A percentile compares a stretch with the other conserved stretches of the same genome.
phyloP scores from a whole-genome alignment of 257 asterid genomes.

The Przewalskia tangutica region DNA sequence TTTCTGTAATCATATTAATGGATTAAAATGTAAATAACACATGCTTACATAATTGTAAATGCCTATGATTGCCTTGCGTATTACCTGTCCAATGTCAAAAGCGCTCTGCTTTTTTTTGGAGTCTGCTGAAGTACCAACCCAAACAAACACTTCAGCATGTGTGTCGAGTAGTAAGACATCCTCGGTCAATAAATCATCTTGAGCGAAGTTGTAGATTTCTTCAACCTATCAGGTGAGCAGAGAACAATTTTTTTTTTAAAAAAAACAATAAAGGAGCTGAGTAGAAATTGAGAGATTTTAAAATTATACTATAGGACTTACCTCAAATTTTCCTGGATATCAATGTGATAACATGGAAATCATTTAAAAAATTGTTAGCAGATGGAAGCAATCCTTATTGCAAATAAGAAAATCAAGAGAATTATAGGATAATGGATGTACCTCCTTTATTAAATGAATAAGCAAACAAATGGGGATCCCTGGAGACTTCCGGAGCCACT shows the following conservation, averaged over 20 bases:
- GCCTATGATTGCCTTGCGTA: not conserved
- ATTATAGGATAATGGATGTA: constrained; percentile 8
- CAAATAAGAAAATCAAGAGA: not conserved
- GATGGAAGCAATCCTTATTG: not conserved
- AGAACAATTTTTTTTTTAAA: too few relatives aligned
- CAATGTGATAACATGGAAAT: constrained; percentile 17
- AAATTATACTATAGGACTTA: constrained; percentile 11
- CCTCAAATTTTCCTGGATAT: constrained; percentile 90
- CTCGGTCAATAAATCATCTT: constrained; percentile 96
- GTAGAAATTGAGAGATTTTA: not conserved
- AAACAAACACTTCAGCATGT: constrained; percentile 85
- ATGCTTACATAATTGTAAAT: constrained; percentile 8
- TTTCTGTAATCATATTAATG: constrained; percentile 45
- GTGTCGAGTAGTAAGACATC: constrained; percentile 84
- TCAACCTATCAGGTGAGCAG: constrained; percentile 43
- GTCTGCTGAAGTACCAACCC: constrained; percentile 94
- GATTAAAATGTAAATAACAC: constrained; percentile 11
- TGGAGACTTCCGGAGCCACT: constrained; percentile 46
- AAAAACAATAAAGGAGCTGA: not conserved
- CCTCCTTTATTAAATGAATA: constrained; percentile 83
- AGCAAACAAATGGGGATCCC: constrained; percentile 82
- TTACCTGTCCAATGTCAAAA: constrained; percentile 84
- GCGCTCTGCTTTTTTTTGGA: constrained; percentile 78
- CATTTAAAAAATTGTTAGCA: constrained; percentile 1
- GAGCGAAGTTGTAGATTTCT: constrained; percentile 86